Base-by-base conservation (phyloP, 768 basidiomycete genomes). In the Tephrocybe sp. region DNA sequence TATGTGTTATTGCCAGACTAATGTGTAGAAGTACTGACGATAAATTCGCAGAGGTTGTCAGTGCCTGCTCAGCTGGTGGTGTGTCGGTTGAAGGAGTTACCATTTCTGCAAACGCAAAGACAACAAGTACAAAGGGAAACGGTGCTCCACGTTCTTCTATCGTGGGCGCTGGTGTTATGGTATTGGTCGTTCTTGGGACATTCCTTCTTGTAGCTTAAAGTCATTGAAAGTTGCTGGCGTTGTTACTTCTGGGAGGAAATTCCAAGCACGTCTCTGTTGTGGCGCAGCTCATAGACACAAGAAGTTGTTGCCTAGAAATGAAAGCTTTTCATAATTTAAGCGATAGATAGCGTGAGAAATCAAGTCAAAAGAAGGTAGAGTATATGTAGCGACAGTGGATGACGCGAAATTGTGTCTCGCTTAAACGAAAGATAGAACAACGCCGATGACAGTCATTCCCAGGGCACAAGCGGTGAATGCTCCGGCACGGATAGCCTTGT, bases 81-180 rank as follows among this genome's bases (percentile, higher is more conserved):
- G 24, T 43, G 3, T 46, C 54, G 2, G 54, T 56, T 19, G 47
- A 49, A 11, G 5, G 26, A n/a, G 46, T 41, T 28, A 51, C 49
- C 2, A 31, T 56, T 26, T 50, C 41, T 1, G 44, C 49, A 4
- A 41, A 34, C 25, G 16, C 18, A 12, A 16, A 7, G 15, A 16
- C 32, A 34, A 15, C 32, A 34, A n/a, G 15, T n/a, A 15, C 36
- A 21, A 45, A 36, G 21, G 38, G 30, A 21, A 41, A 28, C 28
- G 38, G 39, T 4, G 44, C 37, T 7, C 13, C 18, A n/a, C 47
- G 32, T 21, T 40, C 39, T 12, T 26, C 21, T 22, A 34, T 24
- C 19, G 3, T 44, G 25, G 36, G 27, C 21, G 39, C 41, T 12
- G 48, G 48, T 1, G 40, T 40, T 8, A 8, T 49, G 12, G 48